A percentile compares a stretch with the other conserved stretches of the same genome.
These are phyloP conservation scores for Globisporangium canariense DNA, from an alignment of 352 stramenopile species.

Conservation along the genomic window DNA sequence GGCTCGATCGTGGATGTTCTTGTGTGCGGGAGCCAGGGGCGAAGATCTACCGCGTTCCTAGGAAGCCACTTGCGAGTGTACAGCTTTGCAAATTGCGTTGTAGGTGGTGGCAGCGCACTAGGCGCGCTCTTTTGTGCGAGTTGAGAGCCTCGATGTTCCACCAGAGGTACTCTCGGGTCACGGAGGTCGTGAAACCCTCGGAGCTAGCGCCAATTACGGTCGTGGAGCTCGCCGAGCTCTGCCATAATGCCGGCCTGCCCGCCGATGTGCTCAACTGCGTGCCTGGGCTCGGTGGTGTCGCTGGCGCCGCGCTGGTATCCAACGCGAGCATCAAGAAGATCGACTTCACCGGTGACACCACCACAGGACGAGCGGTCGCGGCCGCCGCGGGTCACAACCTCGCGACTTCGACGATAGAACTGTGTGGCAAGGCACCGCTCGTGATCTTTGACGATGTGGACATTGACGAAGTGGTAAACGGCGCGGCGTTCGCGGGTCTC, in stretches of 20 bases:
- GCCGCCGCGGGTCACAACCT: slow-evolving; percentile 35
- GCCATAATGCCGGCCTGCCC: slow-evolving; percentile 32
- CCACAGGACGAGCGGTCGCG: slow-evolving; percentile 34
- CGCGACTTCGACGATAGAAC: slow-evolving; percentile 57
- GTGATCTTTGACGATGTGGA: slow-evolving; percentile 69
- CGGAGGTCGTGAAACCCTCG: slow-evolving; percentile 85
- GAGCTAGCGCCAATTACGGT: slow-evolving; percentile 70
- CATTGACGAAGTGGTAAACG: slow-evolving; percentile 56
- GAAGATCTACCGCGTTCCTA: neutral
- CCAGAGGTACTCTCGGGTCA: too few species aligned
- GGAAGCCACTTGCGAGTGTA: neutral
- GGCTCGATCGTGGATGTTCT: neutral
- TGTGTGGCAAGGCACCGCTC: slow-evolving; percentile 67
- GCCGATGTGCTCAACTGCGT: slow-evolving; percentile 49
- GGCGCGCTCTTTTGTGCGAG: too few species aligned
- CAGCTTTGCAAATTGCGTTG: too few species aligned
- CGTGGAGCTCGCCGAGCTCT: slow-evolving; percentile 43
- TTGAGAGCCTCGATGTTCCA: too few species aligned
- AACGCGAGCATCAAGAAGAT: slow-evolving; percentile 49
- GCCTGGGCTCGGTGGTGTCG: slow-evolving; percentile 30
- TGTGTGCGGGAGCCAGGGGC: neutral
- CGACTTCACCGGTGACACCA: slow-evolving; percentile 48
- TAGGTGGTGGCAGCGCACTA: too few species aligned
- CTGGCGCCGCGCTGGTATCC: slow-evolving; percentile 32
- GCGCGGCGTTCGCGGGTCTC: slow-evolving; percentile 63